Percentiles rank a stretch among this genome's conserved stretches.
Conservation (phyloP, 768 basidiomycete genomes). For the Rhizopogon vesiculosus region DNA sequence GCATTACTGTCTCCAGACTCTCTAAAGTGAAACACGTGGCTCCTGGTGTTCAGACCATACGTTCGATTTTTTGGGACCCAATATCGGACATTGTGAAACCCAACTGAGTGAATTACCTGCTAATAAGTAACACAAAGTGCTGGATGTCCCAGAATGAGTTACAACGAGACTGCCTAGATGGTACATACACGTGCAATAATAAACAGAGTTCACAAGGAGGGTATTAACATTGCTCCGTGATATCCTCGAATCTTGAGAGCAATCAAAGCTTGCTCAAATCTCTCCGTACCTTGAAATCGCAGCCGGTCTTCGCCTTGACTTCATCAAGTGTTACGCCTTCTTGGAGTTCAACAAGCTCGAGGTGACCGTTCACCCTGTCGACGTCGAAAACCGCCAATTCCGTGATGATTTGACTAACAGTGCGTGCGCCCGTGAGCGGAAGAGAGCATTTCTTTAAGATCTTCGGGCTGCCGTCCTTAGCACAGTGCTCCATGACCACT, state of each 20-base stretch:
- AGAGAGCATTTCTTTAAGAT: constrained; percentile 77
- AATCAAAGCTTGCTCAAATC: constrained; percentile 45
- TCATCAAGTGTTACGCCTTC: constrained; percentile 82
- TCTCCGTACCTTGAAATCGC: constrained; percentile 63
- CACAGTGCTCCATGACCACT: constrained; percentile 84
- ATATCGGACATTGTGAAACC: no score
- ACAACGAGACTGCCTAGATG: not conserved
- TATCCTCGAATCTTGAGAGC: constrained; percentile 7
- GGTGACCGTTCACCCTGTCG: constrained; percentile 64
- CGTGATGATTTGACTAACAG: constrained; percentile 90
- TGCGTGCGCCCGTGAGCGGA: constrained; percentile 83
- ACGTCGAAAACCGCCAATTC: constrained; percentile 91
- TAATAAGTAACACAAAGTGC: no score
- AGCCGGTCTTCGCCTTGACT: constrained; percentile 82
- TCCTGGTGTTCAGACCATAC: no score
- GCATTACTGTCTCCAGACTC: no score
- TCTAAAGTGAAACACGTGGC: no score
- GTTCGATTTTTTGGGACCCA: no score
- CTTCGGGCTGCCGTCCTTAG: constrained; percentile 88
- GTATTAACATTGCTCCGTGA: not conserved
- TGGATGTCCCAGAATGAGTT: not conserved
- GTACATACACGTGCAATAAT: not conserved
- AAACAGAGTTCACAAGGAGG: not conserved
- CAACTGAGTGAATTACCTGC: no score
- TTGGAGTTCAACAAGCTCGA: constrained; percentile 80